A percentile compares a stretch with the other conserved stretches of the same genome.
phyloP scores from a whole-genome alignment of 441 rosid species.

The Adansonia grandidieri region DNA sequence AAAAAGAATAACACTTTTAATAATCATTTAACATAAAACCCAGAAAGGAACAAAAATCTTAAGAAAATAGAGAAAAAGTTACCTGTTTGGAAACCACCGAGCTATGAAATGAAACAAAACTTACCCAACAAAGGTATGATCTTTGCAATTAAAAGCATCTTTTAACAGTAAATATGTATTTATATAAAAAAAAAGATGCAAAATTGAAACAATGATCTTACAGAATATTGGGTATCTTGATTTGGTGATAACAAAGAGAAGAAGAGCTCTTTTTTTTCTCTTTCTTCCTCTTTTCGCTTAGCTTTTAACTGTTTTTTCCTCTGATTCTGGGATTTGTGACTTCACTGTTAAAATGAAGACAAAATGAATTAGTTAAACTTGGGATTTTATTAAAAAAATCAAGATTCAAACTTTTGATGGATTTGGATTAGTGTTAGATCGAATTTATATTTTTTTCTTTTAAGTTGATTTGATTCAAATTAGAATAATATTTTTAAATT shows the following conservation, averaged over 20 bases:
- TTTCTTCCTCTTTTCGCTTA: too few species aligned
- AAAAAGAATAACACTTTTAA: neutral
- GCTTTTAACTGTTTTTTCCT: too few species aligned
- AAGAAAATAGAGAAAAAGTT: neutral
- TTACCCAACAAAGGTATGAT: neutral
- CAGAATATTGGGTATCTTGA: neutral
- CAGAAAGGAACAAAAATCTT: neutral
- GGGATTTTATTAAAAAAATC: neutral
- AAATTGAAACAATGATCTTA: neutral
- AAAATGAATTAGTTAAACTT: neutral
- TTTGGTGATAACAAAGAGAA: neutral
- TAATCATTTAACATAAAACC: neutral
- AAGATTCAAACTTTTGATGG: neutral
- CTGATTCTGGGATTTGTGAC: neutral
- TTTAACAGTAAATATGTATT: neutral
- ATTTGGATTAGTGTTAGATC: too few species aligned
- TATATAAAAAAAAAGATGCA: too few species aligned
- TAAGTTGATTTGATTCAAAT: too few species aligned
- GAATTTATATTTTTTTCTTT: too few species aligned
- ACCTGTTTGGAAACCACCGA: neutral
- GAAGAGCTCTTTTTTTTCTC: neutral
- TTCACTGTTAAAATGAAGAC: neutral
- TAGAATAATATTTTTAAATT: too few species aligned
- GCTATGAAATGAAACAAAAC: slow-evolving; percentile 1
- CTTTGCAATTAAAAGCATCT: neutral